phyloP scores from a whole-genome alignment of 805 yeast species.

The Yamadazyma philogaea region DNA sequence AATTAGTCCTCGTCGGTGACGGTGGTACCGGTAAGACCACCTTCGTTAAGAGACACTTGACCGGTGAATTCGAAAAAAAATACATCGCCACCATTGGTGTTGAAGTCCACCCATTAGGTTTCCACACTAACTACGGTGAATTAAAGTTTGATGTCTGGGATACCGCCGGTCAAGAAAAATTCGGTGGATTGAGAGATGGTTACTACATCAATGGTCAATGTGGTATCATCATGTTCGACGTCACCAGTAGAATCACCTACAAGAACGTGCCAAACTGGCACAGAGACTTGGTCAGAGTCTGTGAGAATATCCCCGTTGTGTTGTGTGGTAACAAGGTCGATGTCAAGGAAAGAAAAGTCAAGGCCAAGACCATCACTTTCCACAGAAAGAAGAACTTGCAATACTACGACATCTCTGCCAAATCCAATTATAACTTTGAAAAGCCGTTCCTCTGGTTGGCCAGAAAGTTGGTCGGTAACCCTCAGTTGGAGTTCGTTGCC shows the following conservation, averaged over 20 bases:
- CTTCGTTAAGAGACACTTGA: slow-evolving; percentile 98
- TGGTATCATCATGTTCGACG: slow-evolving; percentile 99
- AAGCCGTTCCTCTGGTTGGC: slow-evolving; percentile 99
- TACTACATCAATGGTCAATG: slow-evolving; percentile 99
- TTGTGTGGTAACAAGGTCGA: slow-evolving; percentile 99
- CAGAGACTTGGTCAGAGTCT: slow-evolving; percentile 98
- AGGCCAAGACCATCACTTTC: slow-evolving; percentile 99
- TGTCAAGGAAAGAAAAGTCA: slow-evolving; percentile 99
- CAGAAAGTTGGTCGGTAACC: slow-evolving; percentile 97
- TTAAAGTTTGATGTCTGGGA: slow-evolving; percentile 99
- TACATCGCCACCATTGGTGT: slow-evolving; percentile 99
- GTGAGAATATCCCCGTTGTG: slow-evolving; percentile 99
- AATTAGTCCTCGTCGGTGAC: slow-evolving; percentile 98
- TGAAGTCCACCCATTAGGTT: slow-evolving; percentile 97
- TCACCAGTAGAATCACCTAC: slow-evolving; percentile 98
- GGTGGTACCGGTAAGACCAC: slow-evolving; percentile 99
- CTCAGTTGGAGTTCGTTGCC: slow-evolving; percentile 96
- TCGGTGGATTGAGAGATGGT: slow-evolving; percentile 99
- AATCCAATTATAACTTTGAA: slow-evolving; percentile 98
- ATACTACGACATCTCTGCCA: slow-evolving; percentile 99
- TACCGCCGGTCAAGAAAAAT: slow-evolving; percentile 99
- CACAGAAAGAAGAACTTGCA: slow-evolving; percentile 99
- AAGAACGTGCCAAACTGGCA: slow-evolving; percentile 99
- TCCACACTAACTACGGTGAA: slow-evolving; percentile 98
- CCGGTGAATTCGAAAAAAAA: slow-evolving; percentile 99